Conservation (phyloP, 352 stramenopile species). For the Globisporangium emineosum region DNA sequence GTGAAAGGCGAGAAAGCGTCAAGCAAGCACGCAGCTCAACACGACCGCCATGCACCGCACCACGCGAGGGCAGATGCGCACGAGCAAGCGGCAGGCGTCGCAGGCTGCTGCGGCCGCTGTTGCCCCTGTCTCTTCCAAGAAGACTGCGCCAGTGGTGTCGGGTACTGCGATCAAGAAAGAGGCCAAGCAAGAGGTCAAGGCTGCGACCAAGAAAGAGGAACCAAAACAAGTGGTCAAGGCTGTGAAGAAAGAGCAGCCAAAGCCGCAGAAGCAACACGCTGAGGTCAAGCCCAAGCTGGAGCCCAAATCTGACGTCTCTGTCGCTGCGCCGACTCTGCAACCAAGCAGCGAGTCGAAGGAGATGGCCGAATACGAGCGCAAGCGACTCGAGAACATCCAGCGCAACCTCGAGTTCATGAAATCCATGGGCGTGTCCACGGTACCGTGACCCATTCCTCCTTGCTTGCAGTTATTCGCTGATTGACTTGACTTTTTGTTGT, state of each 20-base stretch:
- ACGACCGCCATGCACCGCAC: constrained; percentile 13
- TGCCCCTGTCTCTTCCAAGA: neutral
- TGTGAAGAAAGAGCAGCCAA: neutral
- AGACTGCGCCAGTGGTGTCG: neutral
- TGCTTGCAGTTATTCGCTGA: neutral
- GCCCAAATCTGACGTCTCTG: constrained; percentile 6
- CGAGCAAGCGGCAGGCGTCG: constrained; percentile 9
- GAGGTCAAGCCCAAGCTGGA: neutral
- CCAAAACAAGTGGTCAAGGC: neutral
- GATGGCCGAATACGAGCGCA: constrained; percentile 78
- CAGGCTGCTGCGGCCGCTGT: neutral
- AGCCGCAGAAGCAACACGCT: neutral
- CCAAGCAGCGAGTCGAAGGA: constrained; percentile 5
- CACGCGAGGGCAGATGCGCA: constrained; percentile 14
- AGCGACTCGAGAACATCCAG: constrained; percentile 80
- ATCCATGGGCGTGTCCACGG: constrained; percentile 76
- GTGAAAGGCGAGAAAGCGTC: constrained; percentile 6
- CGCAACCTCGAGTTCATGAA: constrained; percentile 84
- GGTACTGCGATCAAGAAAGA: constrained; percentile 4
- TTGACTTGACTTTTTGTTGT: neutral
- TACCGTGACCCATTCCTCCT: constrained; percentile 12
- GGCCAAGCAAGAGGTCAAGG: constrained; percentile 12
- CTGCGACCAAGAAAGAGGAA: constrained; percentile 14
- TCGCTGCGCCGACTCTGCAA: neutral
- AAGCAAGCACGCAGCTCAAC: neutral